A percentile compares a stretch with the other conserved stretches of the same genome.
Evolutionary conservation across 345 rosid genomes (phyloP).

Genomic region (Excoecaria cochinchinensis): DNA sequence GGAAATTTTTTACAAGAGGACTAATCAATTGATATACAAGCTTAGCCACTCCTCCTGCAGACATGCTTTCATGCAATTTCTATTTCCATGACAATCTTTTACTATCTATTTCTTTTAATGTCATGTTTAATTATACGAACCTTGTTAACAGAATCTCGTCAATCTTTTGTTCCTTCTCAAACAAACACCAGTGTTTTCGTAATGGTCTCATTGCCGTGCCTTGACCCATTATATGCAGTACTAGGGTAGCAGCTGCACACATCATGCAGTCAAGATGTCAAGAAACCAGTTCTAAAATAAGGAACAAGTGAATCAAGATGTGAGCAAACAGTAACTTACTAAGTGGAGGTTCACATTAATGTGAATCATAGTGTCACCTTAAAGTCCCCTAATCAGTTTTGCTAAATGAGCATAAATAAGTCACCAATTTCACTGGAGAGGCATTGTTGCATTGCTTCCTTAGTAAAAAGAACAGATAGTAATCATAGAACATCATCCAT

Average conservation of each 20-base stretch:
- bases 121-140: conserved; percentile 13
- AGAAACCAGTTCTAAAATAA: background rate
- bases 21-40: background rate
- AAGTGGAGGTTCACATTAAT: background rate
- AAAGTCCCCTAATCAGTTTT: background rate
- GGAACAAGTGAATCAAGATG: background rate
- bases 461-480: background rate
- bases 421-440: conserved; percentile 9
- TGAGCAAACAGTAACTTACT: conserved; percentile 1
- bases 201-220: conserved; percentile 4
- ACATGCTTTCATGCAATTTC: background rate
- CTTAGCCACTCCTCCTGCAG: background rate
- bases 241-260: conserved; percentile 20
- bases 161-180: background rate
- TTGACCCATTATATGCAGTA: background rate
- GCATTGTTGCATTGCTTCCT: background rate
- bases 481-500: conserved; percentile 19
- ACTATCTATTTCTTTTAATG: background rate
- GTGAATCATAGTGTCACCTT: conserved; percentile 7
- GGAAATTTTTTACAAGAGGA: background rate
- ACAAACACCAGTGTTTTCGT: conserved; percentile 10
- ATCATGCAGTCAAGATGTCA: background rate
- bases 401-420: background rate
- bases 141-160: conserved; percentile 3
- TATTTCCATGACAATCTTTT: background rate